Base-by-base conservation (phyloP, 768 basidiomycete genomes). In the Trametes sanguinea region DNA sequence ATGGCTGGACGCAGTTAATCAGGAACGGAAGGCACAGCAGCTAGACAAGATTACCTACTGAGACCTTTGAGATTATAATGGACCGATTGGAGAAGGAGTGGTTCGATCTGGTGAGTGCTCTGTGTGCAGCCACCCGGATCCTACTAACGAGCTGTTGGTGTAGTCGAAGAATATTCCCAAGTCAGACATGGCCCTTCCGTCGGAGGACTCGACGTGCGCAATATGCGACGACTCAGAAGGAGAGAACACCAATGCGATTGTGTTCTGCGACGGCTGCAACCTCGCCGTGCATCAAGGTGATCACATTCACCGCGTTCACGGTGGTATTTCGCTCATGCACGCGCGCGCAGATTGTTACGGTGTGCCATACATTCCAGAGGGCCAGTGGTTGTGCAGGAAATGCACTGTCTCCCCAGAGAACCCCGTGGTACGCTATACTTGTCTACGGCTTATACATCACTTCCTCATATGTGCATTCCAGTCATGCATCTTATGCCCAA, bases 261-360 rank as follows among this genome's bases (percentile, higher is more conserved):
- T 99, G 5, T 99, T 99, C 71, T 99, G 97, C 73, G 97, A 99
- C 72, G 97, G 96, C 0, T 99, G 97, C 74, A 98, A 98, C 74
- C 78, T 99, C 30, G 97, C 97, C 9, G 97, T 99, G n/a, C 97
- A 99, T 78, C 97, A 99, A 83, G 95, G 95, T 92, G 62, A 55
- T 83, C 67, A 3, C 8, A 5, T 48, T 2, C 13, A 33, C 22
- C n/a, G 40, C 3, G 16, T 30, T 40, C 10, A 32, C 32, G 11
- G 3, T 32, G 33, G 1, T 40, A 22, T 1, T 14, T 3, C 51
- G 6, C 30, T 30, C 2, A 16, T 16, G 16, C 16, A 43, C 9
- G 10, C 29, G 7, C 57, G 61, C 46, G n/a, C 65, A 97, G 97
- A 99, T 72, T 99, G 97, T 71, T 99, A 99, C 70, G 97, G 97